Conservation (phyloP, 129 eudicot genomes). For the Flaveria trinervia region DNA sequence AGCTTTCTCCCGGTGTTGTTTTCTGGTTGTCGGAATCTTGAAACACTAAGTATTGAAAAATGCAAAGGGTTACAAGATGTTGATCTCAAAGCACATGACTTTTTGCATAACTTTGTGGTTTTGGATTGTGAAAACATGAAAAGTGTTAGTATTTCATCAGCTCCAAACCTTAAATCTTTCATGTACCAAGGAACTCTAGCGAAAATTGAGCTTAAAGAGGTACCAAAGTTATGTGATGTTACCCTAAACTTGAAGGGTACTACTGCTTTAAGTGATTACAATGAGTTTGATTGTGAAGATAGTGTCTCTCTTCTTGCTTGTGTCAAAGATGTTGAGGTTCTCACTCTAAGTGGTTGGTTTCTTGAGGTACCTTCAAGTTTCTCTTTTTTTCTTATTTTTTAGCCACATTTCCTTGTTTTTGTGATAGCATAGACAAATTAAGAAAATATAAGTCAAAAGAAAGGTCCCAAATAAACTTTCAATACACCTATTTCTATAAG, state of each 20-base stretch:
- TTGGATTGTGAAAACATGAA: constrained; percentile 36
- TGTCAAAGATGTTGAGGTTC: constrained; percentile 35
- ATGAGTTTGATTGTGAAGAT: constrained; percentile 36
- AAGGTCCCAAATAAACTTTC: background rate
- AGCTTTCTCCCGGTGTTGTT: constrained; percentile 29
- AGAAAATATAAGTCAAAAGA: too few relatives aligned
- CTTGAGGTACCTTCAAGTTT: constrained; percentile 31
- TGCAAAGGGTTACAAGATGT: constrained; percentile 34
- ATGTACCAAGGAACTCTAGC: constrained; percentile 33
- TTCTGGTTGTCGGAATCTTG: constrained; percentile 35
- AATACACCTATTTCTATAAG: background rate
- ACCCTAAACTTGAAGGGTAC: constrained; percentile 28
- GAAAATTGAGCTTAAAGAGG: constrained; percentile 24
- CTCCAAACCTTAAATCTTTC: constrained; percentile 31
- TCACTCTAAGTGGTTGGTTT: constrained; percentile 40
- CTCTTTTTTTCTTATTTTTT: too few relatives aligned
- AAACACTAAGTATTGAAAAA: constrained; percentile 34
- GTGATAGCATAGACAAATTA: background rate
- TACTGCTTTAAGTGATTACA: background rate
- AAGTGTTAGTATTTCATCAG: constrained; percentile 24
- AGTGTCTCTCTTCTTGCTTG: constrained; percentile 27
- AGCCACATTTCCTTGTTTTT: background rate
- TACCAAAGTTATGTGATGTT: constrained; percentile 30
- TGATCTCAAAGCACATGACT: constrained; percentile 31
- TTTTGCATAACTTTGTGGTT: constrained; percentile 25